A percentile compares a stretch with the other conserved stretches of the same genome.
phyloP scores from a whole-genome alignment of 2,329 filamentous ascomycete genomes.

The Fusarium gaditjirri region DNA sequence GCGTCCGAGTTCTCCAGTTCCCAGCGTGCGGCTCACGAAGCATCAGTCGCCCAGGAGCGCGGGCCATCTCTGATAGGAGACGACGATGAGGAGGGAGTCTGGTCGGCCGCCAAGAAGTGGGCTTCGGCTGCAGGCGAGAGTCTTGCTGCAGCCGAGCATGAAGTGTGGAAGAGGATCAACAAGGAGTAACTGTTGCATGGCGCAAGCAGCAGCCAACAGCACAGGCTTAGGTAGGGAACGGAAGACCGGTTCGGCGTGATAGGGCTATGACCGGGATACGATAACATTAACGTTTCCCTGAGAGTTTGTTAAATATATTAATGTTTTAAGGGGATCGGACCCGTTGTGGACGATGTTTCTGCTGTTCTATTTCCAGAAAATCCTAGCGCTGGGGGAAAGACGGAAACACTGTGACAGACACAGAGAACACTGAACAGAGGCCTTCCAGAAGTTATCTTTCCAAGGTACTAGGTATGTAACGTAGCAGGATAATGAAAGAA shows the following conservation, averaged over 20 bases:
- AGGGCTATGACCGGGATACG: conserved; percentile 34
- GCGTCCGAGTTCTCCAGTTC: conserved; percentile 62
- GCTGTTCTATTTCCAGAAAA: conserved; percentile 44
- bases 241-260: conserved; percentile 16
- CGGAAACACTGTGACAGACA: conserved; percentile 23
- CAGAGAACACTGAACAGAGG: background rate
- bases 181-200: conserved; percentile 56
- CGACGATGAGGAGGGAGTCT: conserved; percentile 58
- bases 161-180: conserved; percentile 73
- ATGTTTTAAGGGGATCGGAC: conserved; percentile 39
- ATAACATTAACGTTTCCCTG: conserved; percentile 28
- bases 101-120: conserved; percentile 68
- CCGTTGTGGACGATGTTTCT: conserved; percentile 31
- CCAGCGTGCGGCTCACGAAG: conserved; percentile 56
- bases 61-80: conserved; percentile 38
- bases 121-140: conserved; percentile 66
- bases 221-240: conserved; percentile 11
- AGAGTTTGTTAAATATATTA: conserved; percentile 38
- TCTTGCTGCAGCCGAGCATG: conserved; percentile 67
- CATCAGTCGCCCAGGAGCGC: conserved; percentile 44
- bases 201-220: background rate
- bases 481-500: conserved; percentile 29
- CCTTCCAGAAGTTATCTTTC: conserved; percentile 16
- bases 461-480: conserved; percentile 19
- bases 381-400: conserved; percentile 18